These are phyloP conservation scores for Fusarium subtropicale DNA, from an alignment of 2,329 filamentous ascomycete species.

Conservation along the genomic window DNA sequence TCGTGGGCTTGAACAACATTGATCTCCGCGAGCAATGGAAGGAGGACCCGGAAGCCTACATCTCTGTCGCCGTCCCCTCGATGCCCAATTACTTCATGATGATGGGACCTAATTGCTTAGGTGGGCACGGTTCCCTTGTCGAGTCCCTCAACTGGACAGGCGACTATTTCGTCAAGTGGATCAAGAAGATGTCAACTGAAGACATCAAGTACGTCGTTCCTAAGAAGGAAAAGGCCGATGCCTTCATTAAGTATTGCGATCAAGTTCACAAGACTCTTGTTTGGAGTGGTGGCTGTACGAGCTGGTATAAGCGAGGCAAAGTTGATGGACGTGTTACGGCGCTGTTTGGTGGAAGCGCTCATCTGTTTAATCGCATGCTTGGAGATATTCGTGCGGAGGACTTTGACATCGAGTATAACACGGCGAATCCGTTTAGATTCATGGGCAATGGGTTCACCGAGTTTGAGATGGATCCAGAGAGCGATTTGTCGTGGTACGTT, in stretches of 20 bases:
- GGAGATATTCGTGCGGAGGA: slow-evolving; percentile 40
- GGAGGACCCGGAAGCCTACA: slow-evolving; percentile 47
- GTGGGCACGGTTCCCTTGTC: slow-evolving; percentile 40
- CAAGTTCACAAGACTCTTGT: slow-evolving; percentile 41
- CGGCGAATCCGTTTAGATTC: slow-evolving; percentile 37
- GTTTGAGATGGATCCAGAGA: slow-evolving; percentile 42
- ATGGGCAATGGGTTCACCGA: slow-evolving; percentile 41
- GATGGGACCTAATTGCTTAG: slow-evolving; percentile 43
- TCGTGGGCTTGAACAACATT: slow-evolving; percentile 60
- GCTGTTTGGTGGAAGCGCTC: slow-evolving; percentile 40
- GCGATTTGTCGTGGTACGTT: slow-evolving; percentile 40
- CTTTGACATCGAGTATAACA: slow-evolving; percentile 40
- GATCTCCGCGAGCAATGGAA: slow-evolving; percentile 65
- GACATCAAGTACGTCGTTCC: slow-evolving; percentile 40
- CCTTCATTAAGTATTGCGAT: slow-evolving; percentile 39
- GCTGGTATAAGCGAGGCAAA: slow-evolving; percentile 39
- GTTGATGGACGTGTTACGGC: slow-evolving; percentile 38
- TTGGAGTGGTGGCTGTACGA: slow-evolving; percentile 39
- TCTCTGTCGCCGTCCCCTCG: slow-evolving; percentile 47
- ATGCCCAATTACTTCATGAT: slow-evolving; percentile 51
- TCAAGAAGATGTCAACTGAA: slow-evolving; percentile 41
- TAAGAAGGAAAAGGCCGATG: slow-evolving; percentile 41
- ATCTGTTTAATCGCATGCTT: slow-evolving; percentile 40
- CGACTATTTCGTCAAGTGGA: slow-evolving; percentile 44
- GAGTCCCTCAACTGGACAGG: slow-evolving; percentile 44